Percentiles rank a stretch among this genome's conserved stretches.
These are phyloP conservation scores for Tetradesmus obliquus DNA, from an alignment of 139 green algal genomes.

Conservation along the genomic window DNA sequence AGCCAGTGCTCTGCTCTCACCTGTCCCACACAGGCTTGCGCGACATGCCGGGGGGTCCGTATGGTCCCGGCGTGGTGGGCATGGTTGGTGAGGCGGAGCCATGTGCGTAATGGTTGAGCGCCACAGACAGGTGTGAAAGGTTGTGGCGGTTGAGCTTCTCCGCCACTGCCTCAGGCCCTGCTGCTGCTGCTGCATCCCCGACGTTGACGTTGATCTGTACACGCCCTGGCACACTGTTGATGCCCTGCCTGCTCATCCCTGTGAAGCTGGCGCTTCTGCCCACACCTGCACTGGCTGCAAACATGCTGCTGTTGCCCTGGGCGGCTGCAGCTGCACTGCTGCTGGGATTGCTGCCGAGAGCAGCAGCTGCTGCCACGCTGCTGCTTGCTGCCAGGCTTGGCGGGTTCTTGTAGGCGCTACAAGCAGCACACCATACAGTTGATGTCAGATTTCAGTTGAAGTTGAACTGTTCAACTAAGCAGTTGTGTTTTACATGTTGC, in stretches of 20 bases:
- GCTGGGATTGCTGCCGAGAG: not conserved
- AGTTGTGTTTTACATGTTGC: not conserved
- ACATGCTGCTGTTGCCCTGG: not conserved
- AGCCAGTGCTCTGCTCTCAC: not conserved
- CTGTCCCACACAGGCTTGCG: slow-evolving; percentile 48
- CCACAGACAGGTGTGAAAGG: not conserved
- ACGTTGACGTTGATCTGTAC: not conserved
- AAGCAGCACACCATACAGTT: not conserved
- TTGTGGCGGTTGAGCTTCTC: not conserved
- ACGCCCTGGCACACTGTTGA: not conserved
- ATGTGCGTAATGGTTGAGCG: not conserved
- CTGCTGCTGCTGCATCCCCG: slow-evolving; percentile 1
- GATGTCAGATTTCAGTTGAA: too few species aligned
- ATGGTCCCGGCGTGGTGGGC: slow-evolving; percentile 44
- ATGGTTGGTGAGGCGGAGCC: not conserved
- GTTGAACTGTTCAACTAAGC: not conserved
- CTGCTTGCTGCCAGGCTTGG: slow-evolving; percentile 32
- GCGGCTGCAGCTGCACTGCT: not conserved
- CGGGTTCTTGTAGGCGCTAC: not conserved
- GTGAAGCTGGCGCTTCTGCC: slow-evolving; percentile 19
- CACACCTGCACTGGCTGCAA: not conserved
- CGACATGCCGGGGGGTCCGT: slow-evolving; percentile 32
- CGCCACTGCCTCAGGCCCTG: not conserved
- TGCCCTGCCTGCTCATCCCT: not conserved
- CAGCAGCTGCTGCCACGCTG: slow-evolving; percentile 19